phyloP scores from a whole-genome alignment of 257 asterid species.

The Ilex aquifolium region DNA sequence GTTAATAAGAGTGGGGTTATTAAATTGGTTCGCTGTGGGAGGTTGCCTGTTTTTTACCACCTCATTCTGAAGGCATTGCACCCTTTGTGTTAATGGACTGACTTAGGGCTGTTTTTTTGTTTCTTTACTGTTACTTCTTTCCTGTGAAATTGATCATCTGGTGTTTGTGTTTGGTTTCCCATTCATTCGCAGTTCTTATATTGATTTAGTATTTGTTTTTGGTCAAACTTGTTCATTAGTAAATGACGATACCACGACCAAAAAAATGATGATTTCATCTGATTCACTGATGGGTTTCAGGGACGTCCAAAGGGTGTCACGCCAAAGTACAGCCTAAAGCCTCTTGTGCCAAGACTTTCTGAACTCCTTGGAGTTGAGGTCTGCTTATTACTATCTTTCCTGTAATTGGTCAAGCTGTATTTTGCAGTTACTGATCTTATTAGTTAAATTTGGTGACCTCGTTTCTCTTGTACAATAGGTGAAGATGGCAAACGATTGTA shows the following conservation, averaged over 20 bases:
- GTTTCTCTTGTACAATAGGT: conserved; percentile 20
- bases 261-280: background rate
- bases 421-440: background rate
- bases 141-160: no score
- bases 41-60: no score
- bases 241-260: background rate
- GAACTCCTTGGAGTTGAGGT: conserved; percentile 46
- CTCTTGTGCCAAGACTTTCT: conserved; percentile 42
- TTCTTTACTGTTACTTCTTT: background rate
- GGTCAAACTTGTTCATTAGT: background rate
- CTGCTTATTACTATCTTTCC: background rate
- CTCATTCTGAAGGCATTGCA: no score
- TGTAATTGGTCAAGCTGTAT: background rate
- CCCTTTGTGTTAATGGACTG: no score
- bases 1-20: no score
- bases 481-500: conserved; percentile 37
- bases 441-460: background rate
- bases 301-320: conserved; percentile 47
- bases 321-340: conserved; percentile 40
- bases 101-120: conserved; percentile 12
- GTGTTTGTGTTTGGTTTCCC: background rate
- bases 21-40: no score
- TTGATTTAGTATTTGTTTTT: conserved; percentile 1
- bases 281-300: conserved; percentile 13
- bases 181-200: background rate